Percentiles rank a stretch among this genome's conserved stretches.
Evolutionary conservation across 2,329 filamentous ascomycete genomes (phyloP).

Genomic region (Clonostachys byssicola): DNA sequence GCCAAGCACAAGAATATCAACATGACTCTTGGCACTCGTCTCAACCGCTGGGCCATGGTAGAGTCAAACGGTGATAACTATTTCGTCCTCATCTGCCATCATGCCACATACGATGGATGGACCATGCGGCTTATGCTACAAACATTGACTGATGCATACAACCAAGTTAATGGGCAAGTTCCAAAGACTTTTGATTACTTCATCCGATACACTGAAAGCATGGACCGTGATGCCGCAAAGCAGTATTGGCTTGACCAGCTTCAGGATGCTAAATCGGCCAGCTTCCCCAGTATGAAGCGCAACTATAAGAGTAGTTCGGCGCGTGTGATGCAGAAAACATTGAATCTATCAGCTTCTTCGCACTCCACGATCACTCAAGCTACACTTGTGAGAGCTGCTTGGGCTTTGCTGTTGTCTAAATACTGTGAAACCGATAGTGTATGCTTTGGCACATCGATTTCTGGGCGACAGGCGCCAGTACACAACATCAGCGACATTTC

Average conservation of each 20-base stretch:
- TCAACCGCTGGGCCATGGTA: constrained; percentile 3
- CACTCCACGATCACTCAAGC: constrained; percentile 8
- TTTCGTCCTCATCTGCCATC: constrained; percentile 2
- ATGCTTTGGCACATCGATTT: constrained; percentile 14
- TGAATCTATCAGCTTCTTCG: not conserved
- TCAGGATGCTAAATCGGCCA: not conserved
- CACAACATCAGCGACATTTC: constrained; percentile 4
- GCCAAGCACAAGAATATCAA: not conserved
- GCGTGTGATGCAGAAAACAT: not conserved
- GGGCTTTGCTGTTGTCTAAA: constrained; percentile 14
- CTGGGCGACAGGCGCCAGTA: constrained; percentile 11
- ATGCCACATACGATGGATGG: constrained; percentile 4
- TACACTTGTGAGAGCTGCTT: constrained; percentile 16
- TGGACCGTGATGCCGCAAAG: constrained; percentile 3
- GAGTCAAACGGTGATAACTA: not conserved
- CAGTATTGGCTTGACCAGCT: constrained; percentile 2
- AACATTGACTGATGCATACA: not conserved
- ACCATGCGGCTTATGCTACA: constrained; percentile 3
- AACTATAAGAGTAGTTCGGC: no score
- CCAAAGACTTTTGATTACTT: constrained; percentile 27
- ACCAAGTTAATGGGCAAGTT: not conserved
- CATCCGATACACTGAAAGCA: constrained; percentile 31
- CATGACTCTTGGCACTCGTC: constrained; percentile 5
- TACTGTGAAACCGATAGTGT: constrained; percentile 11
- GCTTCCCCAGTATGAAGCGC: not conserved